Evolutionary conservation across 257 asterid species (phyloP), one percentile per base, ranked within the genome.

Genomic region (Mitragyna speciosa): DNA sequence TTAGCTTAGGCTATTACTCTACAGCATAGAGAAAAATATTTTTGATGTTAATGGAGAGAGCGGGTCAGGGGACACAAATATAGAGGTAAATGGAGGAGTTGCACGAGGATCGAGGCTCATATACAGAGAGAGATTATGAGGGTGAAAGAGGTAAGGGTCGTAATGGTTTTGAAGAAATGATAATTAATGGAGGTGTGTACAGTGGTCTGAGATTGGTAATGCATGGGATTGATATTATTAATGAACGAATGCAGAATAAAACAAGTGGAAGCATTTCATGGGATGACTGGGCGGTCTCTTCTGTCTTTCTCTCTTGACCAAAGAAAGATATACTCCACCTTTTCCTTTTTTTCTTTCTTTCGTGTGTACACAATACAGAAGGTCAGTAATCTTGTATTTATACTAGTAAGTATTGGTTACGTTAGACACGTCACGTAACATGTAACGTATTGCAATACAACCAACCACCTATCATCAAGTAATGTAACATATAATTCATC

Each of bases 211-310:
- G 12, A 1, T 7, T 30, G 73, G 0, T 39, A 56, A 22, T 75
- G 59, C 75, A 54, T 22, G 22, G 41, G 58, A 78, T 65, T 73
- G 51, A 54, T 41, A 43, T 15, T 73, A 49, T 70, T 56, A 17
- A n/a, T 41, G 58, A 75, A 24, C 4, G 41, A 48, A 9, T 59
- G 66, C 66, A 75, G 81, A 36, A 52, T 9, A 81, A 20, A 82
- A 78, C 82, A 85, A 70, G 80, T 82, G 94, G 84, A 80, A 61
- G 88, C 77, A 80, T 87, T 67, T 86, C 64, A 89, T 87, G 86
- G 89, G 91, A 81, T 78, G 77, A 84, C 48, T 75, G 80, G 93
- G 91, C 93, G 93, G 91, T 85, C 88, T 81, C 73, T 84, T 54
- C 74, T 79, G 81, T 84, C 86, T 79, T 81, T 87, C 85, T 71